A percentile compares a stretch with the other conserved stretches of the same genome.
Evolutionary conservation across 2,329 filamentous ascomycete species (phyloP).

Genomic region (Triangularia verruculosa): DNA sequence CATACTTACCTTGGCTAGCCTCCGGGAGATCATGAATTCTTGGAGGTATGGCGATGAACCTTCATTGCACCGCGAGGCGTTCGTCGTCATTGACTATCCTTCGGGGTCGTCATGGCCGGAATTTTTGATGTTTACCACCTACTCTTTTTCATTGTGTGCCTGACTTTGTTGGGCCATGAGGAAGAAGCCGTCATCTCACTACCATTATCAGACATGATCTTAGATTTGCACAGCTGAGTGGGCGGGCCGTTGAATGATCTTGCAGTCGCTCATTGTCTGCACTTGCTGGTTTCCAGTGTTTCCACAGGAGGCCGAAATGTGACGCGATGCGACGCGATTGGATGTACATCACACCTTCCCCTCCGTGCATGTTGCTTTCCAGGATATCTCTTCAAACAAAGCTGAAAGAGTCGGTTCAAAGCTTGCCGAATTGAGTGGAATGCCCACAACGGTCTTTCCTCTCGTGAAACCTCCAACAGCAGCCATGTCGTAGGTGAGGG

Average conservation of each 20-base stretch:
- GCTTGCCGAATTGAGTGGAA: no score
- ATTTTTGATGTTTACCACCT: slow-evolving; percentile 7
- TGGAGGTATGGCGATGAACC: not conserved
- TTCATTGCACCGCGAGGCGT: slow-evolving; percentile 7
- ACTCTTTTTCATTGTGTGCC: slow-evolving; percentile 5
- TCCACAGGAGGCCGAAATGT: no score
- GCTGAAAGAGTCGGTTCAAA: no score
- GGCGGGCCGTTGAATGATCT: not conserved
- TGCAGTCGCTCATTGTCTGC: not conserved
- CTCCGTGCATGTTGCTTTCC: no score
- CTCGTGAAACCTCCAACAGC: no score
- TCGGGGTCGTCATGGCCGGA: slow-evolving; percentile 7
- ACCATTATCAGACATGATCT: no score
- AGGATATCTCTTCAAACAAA: no score
- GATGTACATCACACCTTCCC: not conserved
- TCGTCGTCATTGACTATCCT: slow-evolving; percentile 1
- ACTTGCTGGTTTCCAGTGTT: no score
- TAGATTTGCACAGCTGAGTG: no score
- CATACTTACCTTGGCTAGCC: slow-evolving; percentile 10
- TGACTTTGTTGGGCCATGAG: not conserved
- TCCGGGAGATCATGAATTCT: not conserved
- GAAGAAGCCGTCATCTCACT: not conserved
- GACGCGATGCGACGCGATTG: not conserved
- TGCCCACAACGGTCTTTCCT: no score
- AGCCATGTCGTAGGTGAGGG: no score